These are phyloP conservation scores for Russula virescens DNA, from an alignment of 768 basidiomycete genomes.

Conservation along the genomic window DNA sequence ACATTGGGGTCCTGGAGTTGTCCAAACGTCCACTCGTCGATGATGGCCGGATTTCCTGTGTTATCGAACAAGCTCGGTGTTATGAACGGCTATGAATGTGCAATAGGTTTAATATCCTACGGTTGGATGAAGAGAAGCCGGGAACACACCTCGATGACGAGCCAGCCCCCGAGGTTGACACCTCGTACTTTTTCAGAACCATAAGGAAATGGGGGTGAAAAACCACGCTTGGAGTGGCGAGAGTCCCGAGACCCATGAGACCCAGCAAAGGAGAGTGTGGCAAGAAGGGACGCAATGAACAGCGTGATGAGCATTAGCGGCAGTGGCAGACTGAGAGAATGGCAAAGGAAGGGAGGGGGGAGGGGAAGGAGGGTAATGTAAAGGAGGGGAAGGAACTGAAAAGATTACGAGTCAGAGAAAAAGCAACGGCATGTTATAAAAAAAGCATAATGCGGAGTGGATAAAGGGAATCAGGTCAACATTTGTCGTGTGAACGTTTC, in stretches of 20 bases:
- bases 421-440: too few relatives aligned
- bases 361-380: conserved; percentile 15
- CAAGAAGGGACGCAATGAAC: conserved; percentile 28
- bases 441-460: not conserved
- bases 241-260: conserved; percentile 49
- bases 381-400: conserved; percentile 13
- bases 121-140: not conserved
- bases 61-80: conserved; percentile 70
- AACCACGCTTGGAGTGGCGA: conserved; percentile 16
- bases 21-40: conserved; percentile 79
- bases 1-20: conserved; percentile 48
- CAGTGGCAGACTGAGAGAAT: conserved; percentile 18
- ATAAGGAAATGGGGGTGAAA: conserved; percentile 62
- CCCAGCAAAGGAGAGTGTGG: conserved; percentile 30
- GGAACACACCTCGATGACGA: conserved; percentile 44
- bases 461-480: too few relatives aligned
- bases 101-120: too few relatives aligned
- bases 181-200: conserved; percentile 70
- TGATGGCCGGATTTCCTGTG: conserved; percentile 49
- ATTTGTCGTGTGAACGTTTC: too few relatives aligned
- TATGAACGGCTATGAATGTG: conserved; percentile 56
- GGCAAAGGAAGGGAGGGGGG: conserved; percentile 17
- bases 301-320: not conserved
- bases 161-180: conserved; percentile 74
- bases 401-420: too few relatives aligned